phyloP scores from a whole-genome alignment of 331 rosid species.

The Erythrophleum ivorense region DNA sequence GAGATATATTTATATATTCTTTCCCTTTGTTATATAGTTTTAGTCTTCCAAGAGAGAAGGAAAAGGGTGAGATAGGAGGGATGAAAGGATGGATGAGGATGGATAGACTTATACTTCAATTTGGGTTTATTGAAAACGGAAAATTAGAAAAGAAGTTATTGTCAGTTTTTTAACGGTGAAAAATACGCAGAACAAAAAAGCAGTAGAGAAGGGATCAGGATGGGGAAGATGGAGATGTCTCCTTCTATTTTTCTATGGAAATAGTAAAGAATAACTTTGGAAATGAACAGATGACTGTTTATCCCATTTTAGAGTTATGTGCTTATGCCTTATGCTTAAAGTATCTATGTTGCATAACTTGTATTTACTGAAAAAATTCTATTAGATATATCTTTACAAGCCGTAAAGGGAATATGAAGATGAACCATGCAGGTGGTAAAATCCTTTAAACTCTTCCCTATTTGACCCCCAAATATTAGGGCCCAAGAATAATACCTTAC shows the following conservation, averaged over 20 bases:
- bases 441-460: background rate
- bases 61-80: too few relatives aligned
- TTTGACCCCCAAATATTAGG: background rate
- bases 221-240: background rate
- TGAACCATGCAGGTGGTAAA: background rate
- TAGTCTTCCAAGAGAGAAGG: too few relatives aligned
- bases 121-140: too few relatives aligned
- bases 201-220: background rate
- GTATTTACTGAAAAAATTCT: background rate
- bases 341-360: background rate
- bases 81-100: too few relatives aligned
- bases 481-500: background rate
- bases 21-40: too few relatives aligned
- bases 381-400: background rate
- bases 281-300: background rate
- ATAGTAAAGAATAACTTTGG: background rate
- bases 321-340: background rate
- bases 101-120: too few relatives aligned
- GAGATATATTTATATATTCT: too few relatives aligned
- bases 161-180: background rate
- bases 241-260: background rate
- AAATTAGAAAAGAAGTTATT: background rate
- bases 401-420: background rate
- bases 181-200: background rate
- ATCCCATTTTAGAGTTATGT: background rate